A percentile compares a stretch with the other conserved stretches of the same genome.
Evolutionary conservation across 768 basidiomycete genomes (phyloP).

Genomic region (Leucosporidium scottii): DNA sequence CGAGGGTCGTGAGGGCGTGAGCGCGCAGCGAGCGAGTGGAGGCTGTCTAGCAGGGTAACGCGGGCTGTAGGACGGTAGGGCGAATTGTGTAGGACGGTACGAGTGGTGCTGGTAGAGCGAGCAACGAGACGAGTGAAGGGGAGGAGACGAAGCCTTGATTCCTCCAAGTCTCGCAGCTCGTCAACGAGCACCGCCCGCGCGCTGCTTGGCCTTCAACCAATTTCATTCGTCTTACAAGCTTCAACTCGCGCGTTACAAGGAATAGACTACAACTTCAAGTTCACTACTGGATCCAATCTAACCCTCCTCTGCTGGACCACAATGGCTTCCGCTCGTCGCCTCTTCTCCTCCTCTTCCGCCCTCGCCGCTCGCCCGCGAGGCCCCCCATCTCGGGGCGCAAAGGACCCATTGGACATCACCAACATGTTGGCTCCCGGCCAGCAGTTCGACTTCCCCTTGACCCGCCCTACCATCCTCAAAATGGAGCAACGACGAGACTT

Average conservation of each 20-base stretch:
- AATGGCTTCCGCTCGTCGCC: not conserved
- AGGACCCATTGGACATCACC: slow-evolving; percentile 23
- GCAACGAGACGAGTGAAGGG: too few species aligned
- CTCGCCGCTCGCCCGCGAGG: not conserved
- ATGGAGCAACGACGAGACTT: slow-evolving; percentile 66
- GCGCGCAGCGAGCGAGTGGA: not conserved
- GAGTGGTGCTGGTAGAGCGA: too few species aligned
- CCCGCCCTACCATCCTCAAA: slow-evolving; percentile 48
- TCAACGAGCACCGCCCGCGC: not conserved
- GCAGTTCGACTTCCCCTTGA: slow-evolving; percentile 25
- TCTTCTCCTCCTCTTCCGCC: not conserved
- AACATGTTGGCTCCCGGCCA: not conserved
- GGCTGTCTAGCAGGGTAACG: not conserved
- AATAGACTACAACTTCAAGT: not conserved
- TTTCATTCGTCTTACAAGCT: too few species aligned
- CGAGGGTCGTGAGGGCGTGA: not conserved
- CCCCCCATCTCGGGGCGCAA: not conserved
- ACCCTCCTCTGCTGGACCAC: not conserved
- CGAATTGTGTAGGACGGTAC: too few species aligned
- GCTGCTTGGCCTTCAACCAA: not conserved
- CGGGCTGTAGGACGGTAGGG: too few species aligned
- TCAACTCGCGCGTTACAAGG: too few species aligned
- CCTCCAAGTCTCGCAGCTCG: too few species aligned
- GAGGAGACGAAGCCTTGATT: too few species aligned
- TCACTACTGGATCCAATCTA: not conserved